Evolutionary conservation across 257 asterid species (phyloP).

Genomic region (Verbena officinalis): DNA sequence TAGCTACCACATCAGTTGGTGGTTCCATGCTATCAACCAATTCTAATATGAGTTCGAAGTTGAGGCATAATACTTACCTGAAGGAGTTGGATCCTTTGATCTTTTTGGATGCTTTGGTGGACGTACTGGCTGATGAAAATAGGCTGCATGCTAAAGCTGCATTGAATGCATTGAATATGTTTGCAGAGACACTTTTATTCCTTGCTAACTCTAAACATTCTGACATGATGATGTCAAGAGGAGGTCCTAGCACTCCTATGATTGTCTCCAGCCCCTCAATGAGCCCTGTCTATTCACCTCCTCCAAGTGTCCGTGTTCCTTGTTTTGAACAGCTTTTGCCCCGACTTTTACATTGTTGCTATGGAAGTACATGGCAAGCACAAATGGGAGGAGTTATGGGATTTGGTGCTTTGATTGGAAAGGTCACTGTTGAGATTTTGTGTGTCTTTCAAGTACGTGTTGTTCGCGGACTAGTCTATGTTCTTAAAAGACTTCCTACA

Average conservation of each 20-base stretch:
- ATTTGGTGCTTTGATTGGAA: slow-evolving; percentile 94
- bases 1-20: slow-evolving; percentile 52
- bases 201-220: slow-evolving; percentile 92
- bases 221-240: slow-evolving; percentile 72
- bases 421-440: slow-evolving; percentile 88
- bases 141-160: slow-evolving; percentile 95
- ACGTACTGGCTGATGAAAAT: slow-evolving; percentile 88
- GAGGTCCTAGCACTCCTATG: slow-evolving; percentile 97
- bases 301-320: slow-evolving; percentile 91
- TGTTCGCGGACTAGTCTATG: slow-evolving; percentile 90
- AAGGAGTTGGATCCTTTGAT: slow-evolving; percentile 96
- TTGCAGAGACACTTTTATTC: slow-evolving; percentile 84
- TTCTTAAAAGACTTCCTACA: slow-evolving; percentile 92
- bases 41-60: slow-evolving; percentile 58
- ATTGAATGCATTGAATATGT: slow-evolving; percentile 70
- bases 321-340: slow-evolving; percentile 98
- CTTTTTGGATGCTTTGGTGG: slow-evolving; percentile 96
- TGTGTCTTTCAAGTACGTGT: slow-evolving; percentile 85
- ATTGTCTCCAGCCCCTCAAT: slow-evolving; percentile 97
- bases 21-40: slow-evolving; percentile 61
- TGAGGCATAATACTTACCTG: slow-evolving; percentile 67
- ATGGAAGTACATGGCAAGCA: slow-evolving; percentile 95
- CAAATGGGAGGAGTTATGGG: slow-evolving; percentile 99
- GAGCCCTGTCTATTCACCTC: slow-evolving; percentile 99
- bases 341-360: slow-evolving; percentile 92